Conservation (phyloP, 441 rosid genomes). For the Codiaeum variegatum region DNA sequence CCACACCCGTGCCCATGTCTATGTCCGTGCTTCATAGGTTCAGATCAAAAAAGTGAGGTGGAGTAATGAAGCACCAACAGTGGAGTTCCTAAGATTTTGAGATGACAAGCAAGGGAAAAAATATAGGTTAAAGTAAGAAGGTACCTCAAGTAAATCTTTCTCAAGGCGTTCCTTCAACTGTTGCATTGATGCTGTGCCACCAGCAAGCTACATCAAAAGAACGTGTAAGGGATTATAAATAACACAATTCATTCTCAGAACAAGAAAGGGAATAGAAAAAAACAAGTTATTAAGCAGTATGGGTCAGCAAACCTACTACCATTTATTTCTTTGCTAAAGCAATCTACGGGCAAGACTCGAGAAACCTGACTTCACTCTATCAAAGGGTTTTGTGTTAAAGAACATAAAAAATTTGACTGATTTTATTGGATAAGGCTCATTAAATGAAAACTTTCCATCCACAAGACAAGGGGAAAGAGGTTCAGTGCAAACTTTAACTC, state of each 20-base stretch:
- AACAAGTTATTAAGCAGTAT: not conserved
- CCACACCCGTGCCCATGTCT: too few relatives aligned
- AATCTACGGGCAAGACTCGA: not conserved
- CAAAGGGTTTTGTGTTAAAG: not conserved
- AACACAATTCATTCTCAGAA: not conserved
- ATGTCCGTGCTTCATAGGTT: too few relatives aligned
- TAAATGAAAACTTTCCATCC: not conserved
- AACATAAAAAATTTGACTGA: not conserved
- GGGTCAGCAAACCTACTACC: not conserved
- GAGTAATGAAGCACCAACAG: not conserved
- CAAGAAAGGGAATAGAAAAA: not conserved
- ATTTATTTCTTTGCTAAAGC: not conserved
- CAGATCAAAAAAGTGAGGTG: not conserved
- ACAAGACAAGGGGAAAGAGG: not conserved
- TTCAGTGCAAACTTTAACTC: not conserved
- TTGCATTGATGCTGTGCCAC: slow-evolving; percentile 99
- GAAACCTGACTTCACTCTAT: not conserved
- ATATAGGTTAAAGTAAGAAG: slow-evolving; percentile 9
- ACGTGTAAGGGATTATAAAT: slow-evolving; percentile 9
- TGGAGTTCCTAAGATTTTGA: not conserved
- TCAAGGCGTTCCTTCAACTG: slow-evolving; percentile 98
- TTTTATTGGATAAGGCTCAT: not conserved
- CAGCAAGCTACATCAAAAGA: slow-evolving; percentile 66
- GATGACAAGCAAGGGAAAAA: not conserved
- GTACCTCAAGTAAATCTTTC: slow-evolving; percentile 94